Base-by-base conservation (phyloP, 1,139 yeast genomes). In the Yamadazyma triangularis region DNA sequence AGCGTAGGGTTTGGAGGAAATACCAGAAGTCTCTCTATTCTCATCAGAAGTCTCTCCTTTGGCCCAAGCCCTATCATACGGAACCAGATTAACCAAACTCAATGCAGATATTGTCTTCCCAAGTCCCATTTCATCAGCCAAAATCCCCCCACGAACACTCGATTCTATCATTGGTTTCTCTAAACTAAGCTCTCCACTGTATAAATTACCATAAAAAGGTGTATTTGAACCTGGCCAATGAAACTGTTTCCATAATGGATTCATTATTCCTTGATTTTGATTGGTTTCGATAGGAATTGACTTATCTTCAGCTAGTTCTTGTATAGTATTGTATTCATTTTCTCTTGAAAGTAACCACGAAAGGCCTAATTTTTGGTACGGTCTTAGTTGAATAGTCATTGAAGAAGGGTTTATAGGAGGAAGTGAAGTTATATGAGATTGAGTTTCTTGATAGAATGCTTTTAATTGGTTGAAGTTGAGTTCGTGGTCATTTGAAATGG, bases 101-200 rank as follows among this genome's bases (percentile, higher is more conserved):
- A 87, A 57, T 0, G 95, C 77, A 0, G 95, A 83, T 13, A 89
- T 84, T 0, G 97, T 89, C 50, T 89, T 89, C 26, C 97, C 97
- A 6, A 89, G 65, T 0, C 97, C 97, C 97, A 89, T 89, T 53
- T 89, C 97, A 56, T 89, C 97, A 0, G 96, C 95, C n/a, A 89
- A 60, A 12, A 89, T 85, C 1, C 98, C 98, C 14, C 98, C 97
- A 38, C 62, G 60, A 24, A 79, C 67, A 22, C 73, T 56, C 0
- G 80, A 64, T 38, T 70, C 74, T 6, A 81, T 56, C 4, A 76
- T 40, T 1, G 97, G 97, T 41, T 73, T 77, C 13, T 70, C 70
- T 13, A 76, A 47, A 0, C 93, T 78, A 35, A 91, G 70, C 39
- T 84, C 91, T 3, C 96, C 96, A 35, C 83, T 79, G 51, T 83